phyloP scores from a whole-genome alignment of 129 eudicot species.

The carrot (Daucus carota) region DH1_v3.0 NC_030383.2:40197501-40198000 shows the following conservation, averaged over 20 bases:
- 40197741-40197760: background rate
- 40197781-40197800: background rate
- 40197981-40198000: background rate
- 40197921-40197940: background rate
- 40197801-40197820: background rate
- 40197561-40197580: slow-evolving; percentile 65
- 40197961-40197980: background rate
- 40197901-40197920: background rate
- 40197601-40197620: slow-evolving; percentile 90
- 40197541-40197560: slow-evolving; percentile 93
- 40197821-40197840: background rate
- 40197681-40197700: background rate
- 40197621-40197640: slow-evolving; percentile 81
- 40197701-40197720: background rate
- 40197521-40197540: slow-evolving; percentile 88
- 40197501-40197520: background rate
- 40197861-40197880: background rate
- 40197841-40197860: background rate
- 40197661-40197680: background rate
- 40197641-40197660: slow-evolving; percentile 5
- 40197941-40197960: background rate
- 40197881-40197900: background rate
- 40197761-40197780: background rate
- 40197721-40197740: background rate
- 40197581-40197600: slow-evolving; percentile 55